Evolutionary conservation across 2,329 filamentous ascomycete species (phyloP).

Genomic region (Didymella exigua): DNA sequence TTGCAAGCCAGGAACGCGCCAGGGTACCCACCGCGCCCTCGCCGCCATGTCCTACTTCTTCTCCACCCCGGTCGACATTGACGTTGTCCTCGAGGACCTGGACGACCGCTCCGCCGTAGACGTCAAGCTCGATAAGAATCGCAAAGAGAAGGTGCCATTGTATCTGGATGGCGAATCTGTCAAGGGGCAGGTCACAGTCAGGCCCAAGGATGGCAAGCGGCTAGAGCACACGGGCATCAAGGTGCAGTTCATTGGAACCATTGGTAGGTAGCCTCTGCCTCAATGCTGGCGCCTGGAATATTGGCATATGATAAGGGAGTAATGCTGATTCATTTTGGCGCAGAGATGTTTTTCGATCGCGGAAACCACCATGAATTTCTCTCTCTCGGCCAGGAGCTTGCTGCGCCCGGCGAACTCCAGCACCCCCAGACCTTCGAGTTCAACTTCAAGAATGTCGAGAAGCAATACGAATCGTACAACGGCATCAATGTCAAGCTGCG

Average conservation of each 20-base stretch:
- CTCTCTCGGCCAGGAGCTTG: conserved; percentile 93
- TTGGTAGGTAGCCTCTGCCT: conserved; percentile 64
- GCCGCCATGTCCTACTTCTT: conserved; percentile 85
- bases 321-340: conserved; percentile 19
- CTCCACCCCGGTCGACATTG: conserved; percentile 97
- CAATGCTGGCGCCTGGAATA: conserved; percentile 5
- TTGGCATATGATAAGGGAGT: neutral
- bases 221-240: conserved; percentile 99
- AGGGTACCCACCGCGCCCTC: conserved; percentile 2
- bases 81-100: conserved; percentile 93
- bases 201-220: conserved; percentile 97
- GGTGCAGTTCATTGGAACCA: conserved; percentile 98
- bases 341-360: conserved; percentile 99
- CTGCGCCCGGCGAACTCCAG: conserved; percentile 94
- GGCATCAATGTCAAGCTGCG: conserved; percentile 99
- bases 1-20: conserved; percentile 22
- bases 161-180: conserved; percentile 99
- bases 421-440: conserved; percentile 99
- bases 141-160: conserved; percentile 92
- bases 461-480: conserved; percentile 99
- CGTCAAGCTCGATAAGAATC: conserved; percentile 97
- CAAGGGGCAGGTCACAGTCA: conserved; percentile 91
- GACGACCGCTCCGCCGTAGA: conserved; percentile 96
- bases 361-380: conserved; percentile 99
- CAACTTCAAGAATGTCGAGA: conserved; percentile 99